Evolutionary conservation across 208 protist species (phyloP), one percentile per base, ranked within the genome.

Genomic region (Trypanosoma cruzi): DNA sequence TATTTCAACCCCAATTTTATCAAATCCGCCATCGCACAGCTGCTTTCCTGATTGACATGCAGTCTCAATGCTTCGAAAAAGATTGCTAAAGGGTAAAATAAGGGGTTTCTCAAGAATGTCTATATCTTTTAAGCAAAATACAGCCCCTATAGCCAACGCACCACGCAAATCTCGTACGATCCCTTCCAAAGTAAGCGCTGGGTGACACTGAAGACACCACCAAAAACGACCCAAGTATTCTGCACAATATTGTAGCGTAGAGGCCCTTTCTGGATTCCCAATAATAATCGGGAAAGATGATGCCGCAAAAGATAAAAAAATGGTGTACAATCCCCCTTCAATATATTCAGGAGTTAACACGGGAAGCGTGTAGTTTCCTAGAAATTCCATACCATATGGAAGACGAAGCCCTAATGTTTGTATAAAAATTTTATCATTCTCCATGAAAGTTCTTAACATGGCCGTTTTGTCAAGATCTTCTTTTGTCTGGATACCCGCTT

Each of bases 381-480:
- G 54, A 73, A 95, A 93, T 67, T 96, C 92, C 48, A 90, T 79
- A 24, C 89, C 92, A 75, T 96, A 92, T 18, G 72, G 55, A 44
- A 89, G 68, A 18, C 60, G 54, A 50, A 88, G 70, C 20, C 88
- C 87, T 28, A 95, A 73, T 8, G 85, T 72, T 52, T 86, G 77
- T 32, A 88, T 68, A 52, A 40, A 46, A 66, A 93, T 88, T 61
- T 74, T 73, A 42, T 80, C 77, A 0, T 82, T 79, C 5, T 73
- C 76, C 44, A 92, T 70, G 29, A 84, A 81, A 46, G 91, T 96
- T 57, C 93, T 86, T 46, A 94, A n/a, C 70, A 94, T 84, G 3
- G 68, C 28, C 4, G 90, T 93, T 44, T 56, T 75, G 46, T 95
- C 80, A 50, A 96, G 67, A 53, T 95, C 87, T 2, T 78, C 61